Evolutionary conservation across 2,329 filamentous ascomycete species (phyloP).

Genomic region (Sporothrix euskadiensis): DNA sequence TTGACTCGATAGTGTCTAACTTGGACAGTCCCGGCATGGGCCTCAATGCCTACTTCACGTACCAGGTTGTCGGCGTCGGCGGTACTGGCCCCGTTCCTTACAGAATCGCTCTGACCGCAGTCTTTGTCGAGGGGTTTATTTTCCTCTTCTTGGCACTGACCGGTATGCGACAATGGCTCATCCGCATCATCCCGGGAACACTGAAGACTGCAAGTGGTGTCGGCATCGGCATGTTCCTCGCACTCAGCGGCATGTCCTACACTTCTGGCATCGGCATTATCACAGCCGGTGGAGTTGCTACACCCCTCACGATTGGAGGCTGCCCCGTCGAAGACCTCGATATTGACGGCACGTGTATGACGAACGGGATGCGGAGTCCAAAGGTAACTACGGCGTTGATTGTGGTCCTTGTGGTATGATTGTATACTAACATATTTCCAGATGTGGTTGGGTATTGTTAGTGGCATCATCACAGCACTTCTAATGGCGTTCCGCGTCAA

Average conservation of each 20-base stretch:
- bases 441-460: constrained; percentile 85
- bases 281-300: constrained; percentile 63
- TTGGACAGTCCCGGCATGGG: constrained; percentile 62
- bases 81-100: constrained; percentile 60
- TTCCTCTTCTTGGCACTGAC: constrained; percentile 65
- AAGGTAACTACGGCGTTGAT: constrained; percentile 20
- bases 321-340: constrained; percentile 60
- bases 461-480: constrained; percentile 74
- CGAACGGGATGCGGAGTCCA: constrained; percentile 20
- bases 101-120: constrained; percentile 60
- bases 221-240: constrained; percentile 65
- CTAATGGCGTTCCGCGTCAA: constrained; percentile 79
- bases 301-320: constrained; percentile 75
- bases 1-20: background rate
- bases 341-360: constrained; percentile 38
- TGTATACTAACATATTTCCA: constrained; percentile 36
- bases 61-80: constrained; percentile 64
- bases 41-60: constrained; percentile 67
- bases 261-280: constrained; percentile 80
- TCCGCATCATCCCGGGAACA: constrained; percentile 63
- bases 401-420: too few relatives aligned
- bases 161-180: constrained; percentile 72
- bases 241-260: constrained; percentile 69
- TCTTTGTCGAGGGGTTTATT: constrained; percentile 65
- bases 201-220: constrained; percentile 67